Base-by-base conservation (phyloP, 768 basidiomycete genomes). In the Phlebiopsis gigantea region DNA sequence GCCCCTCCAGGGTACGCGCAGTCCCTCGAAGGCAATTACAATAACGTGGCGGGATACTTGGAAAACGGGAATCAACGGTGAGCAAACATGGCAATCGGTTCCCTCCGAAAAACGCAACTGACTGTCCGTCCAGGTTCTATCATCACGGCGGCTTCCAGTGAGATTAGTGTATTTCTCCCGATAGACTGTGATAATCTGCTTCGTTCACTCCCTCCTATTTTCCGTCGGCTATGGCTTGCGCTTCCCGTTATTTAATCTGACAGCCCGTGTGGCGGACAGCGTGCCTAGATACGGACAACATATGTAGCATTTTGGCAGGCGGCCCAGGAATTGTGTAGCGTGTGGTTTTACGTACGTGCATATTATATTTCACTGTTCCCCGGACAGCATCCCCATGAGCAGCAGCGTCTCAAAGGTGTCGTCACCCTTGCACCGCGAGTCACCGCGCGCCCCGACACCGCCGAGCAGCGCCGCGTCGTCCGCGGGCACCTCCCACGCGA, bases 371-470 rank as follows among this genome's bases (percentile, higher is more conserved):
- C 4, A 39, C 45, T 41, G 30, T 48, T 19, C n/a, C n/a, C n/a
- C n/a, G 24, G n/a, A 30, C 19, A n/a, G 67, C 57, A 77, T 59
- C 1, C 49, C 52, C 75, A 77, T 76, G 50, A 79, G 63, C 29
- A 91, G 68, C 22, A 90, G 63, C n/a, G 73, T 77, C 66, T 92
- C 88, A 56, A 90, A 90, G 6, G 80, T 82, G 50, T 88, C 85
- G 59, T 91, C 87, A 14, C 73, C 71, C 63, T 86, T 88, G 25
- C 68, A 69, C 3, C 60, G 26, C 14, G 62, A 28, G 4, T 75
- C 77, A 5, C 75, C 79, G 55, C 65, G 61, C 2, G 82, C 80
- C 9, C 84, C 84, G 6, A 79, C 72, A 0, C 87, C 89, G 1
- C 68, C 68, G 39, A 90, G 69, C 55, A 91, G 70, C 44, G 83